Evolutionary conservation across 805 yeast species (phyloP).

Genomic region (Wickerhamomyces alni): DNA sequence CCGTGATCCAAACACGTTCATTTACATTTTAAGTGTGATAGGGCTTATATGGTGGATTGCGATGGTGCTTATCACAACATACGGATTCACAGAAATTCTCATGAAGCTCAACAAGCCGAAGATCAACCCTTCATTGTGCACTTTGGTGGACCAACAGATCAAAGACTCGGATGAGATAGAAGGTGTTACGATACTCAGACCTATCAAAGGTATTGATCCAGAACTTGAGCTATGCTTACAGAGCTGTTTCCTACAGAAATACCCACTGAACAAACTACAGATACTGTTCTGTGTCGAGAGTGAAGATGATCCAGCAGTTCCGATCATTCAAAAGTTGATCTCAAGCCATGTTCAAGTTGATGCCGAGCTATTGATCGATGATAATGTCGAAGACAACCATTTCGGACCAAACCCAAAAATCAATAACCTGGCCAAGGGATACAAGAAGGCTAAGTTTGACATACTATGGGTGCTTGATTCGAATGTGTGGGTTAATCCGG

Average conservation of each 20-base stretch:
- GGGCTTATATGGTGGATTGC: slow-evolving; percentile 22
- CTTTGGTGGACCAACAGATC: slow-evolving; percentile 2
- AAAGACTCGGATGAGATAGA: slow-evolving; percentile 34
- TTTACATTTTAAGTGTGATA: background rate
- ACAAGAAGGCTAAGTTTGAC: slow-evolving; percentile 59
- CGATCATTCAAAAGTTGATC: slow-evolving; percentile 45
- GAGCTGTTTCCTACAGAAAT: slow-evolving; percentile 61
- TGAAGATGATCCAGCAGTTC: slow-evolving; percentile 56
- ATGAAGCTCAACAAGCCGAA: slow-evolving; percentile 16
- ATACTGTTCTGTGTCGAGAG: slow-evolving; percentile 72
- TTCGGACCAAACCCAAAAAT: slow-evolving; percentile 89
- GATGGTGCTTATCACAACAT: slow-evolving; percentile 13
- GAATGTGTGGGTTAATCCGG: slow-evolving; percentile 71
- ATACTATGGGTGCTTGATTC: slow-evolving; percentile 82
- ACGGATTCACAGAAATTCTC: slow-evolving; percentile 20
- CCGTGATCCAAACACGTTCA: background rate
- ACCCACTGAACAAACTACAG: slow-evolving; percentile 56
- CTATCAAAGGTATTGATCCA: slow-evolving; percentile 79
- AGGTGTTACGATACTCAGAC: slow-evolving; percentile 75
- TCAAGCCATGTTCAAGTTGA: slow-evolving; percentile 49
- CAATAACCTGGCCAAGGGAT: slow-evolving; percentile 81
- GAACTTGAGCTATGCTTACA: slow-evolving; percentile 64
- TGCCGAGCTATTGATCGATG: slow-evolving; percentile 51
- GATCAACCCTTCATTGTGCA: slow-evolving; percentile 6
- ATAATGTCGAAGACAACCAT: slow-evolving; percentile 32